A percentile compares a stretch with the other conserved stretches of the same genome.
Conservation (phyloP, 345 rosid genomes). For the Ceriops decandra region DNA sequence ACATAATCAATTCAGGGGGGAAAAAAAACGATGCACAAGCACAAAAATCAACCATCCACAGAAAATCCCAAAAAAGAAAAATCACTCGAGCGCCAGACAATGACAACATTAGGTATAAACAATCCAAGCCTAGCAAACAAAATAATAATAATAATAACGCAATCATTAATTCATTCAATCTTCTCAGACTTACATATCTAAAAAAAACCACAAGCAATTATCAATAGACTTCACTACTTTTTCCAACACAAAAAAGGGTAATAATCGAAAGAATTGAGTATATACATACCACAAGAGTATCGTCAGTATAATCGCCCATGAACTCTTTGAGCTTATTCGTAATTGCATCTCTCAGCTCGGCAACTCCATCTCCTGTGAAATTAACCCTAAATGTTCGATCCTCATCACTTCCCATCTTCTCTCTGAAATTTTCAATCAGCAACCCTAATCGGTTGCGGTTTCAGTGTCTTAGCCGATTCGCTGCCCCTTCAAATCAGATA, state of each 20-base stretch:
- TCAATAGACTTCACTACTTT: too few relatives aligned
- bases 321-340: slow-evolving; percentile 82
- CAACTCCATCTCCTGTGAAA: slow-evolving; percentile 70
- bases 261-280: not conserved
- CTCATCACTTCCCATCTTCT: slow-evolving; percentile 64
- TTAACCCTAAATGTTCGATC: slow-evolving; percentile 67
- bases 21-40: too few relatives aligned
- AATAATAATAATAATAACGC: too few relatives aligned
- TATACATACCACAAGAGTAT: slow-evolving; percentile 78
- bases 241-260: not conserved
- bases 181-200: too few relatives aligned
- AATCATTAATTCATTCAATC: too few relatives aligned
- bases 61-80: too few relatives aligned
- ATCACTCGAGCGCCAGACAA: too few relatives aligned
- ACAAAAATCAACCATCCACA: too few relatives aligned
- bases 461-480: not conserved
- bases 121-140: too few relatives aligned
- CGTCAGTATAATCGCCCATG: slow-evolving; percentile 98
- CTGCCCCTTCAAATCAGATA: not conserved
- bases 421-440: not conserved
- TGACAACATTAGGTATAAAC: too few relatives aligned
- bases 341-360: slow-evolving; percentile 61
- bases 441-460: slow-evolving; percentile 6
- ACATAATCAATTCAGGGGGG: too few relatives aligned
- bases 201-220: too few relatives aligned